Percentiles rank a stretch among this genome's conserved stretches.
phyloP scores from a whole-genome alignment of 2,329 filamentous ascomycete species.

The Hypoxylon rubiginosum region DNA sequence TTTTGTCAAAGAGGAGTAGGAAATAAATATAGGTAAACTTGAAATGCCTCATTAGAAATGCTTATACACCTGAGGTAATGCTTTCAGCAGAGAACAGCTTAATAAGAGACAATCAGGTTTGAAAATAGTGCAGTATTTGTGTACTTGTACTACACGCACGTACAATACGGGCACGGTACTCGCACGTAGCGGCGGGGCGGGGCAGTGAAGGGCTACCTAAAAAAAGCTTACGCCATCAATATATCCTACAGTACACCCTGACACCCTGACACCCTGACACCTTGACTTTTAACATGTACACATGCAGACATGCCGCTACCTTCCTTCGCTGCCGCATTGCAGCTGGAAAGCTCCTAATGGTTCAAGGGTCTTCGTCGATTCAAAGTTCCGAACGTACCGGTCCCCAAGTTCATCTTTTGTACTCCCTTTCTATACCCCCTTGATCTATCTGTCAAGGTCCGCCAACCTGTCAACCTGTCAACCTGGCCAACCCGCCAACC shows the following conservation, averaged over 20 bases:
- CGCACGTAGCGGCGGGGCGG: conserved; percentile 8
- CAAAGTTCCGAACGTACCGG: conserved; percentile 34
- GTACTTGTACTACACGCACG: background rate
- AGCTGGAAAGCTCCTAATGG: conserved; percentile 1
- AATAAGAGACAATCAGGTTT: background rate
- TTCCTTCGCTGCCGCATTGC: background rate
- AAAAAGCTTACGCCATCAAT: conserved; percentile 22
- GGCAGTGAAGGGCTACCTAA: conserved; percentile 5
- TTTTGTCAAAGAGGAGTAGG: background rate
- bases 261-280: no score
- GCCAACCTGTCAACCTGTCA: background rate
- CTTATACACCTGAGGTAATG: background rate
- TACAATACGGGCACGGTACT: background rate
- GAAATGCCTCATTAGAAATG: background rate
- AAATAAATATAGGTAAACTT: background rate
- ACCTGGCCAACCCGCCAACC: background rate
- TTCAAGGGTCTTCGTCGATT: conserved; percentile 7
- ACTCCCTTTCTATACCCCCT: conserved; percentile 7
- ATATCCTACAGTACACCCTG: background rate
- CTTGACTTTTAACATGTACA: background rate
- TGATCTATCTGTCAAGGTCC: background rate
- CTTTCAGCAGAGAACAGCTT: background rate
- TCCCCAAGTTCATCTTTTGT: conserved; percentile 4
- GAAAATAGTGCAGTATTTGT: background rate
- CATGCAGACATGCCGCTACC: background rate